phyloP scores from a whole-genome alignment of 805 yeast genomes.

The Starmera quercuum region DNA sequence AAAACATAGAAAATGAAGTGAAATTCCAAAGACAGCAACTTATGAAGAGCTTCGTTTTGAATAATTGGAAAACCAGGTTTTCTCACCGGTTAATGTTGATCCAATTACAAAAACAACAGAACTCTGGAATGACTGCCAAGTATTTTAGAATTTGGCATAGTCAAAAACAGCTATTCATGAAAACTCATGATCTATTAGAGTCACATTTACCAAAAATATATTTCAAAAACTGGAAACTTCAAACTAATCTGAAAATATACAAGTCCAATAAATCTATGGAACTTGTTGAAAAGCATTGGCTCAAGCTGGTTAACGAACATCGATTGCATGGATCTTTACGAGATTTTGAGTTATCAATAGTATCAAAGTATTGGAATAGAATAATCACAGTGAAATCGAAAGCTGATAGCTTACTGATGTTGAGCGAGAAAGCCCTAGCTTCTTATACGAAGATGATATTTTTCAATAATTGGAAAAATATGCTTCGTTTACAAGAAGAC shows the following conservation, averaged over 20 bases:
- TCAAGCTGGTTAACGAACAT: constrained; percentile 7
- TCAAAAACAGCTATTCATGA: background rate
- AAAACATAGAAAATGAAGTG: constrained; percentile 6
- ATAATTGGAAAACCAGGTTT: constrained; percentile 11
- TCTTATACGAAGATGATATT: constrained; percentile 11
- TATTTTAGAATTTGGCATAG: constrained; percentile 8
- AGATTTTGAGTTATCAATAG: background rate
- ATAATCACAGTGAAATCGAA: constrained; percentile 6
- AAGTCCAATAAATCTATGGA: background rate
- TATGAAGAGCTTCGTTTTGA: constrained; percentile 8
- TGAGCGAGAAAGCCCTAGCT: constrained; percentile 8
- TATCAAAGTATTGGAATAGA: constrained; percentile 1
- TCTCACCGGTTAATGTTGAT: constrained; percentile 3
- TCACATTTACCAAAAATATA: background rate
- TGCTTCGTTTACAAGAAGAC: background rate
- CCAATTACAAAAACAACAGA: background rate
- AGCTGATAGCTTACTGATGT: constrained; percentile 4
- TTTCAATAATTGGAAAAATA: constrained; percentile 12
- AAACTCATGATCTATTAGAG: background rate
- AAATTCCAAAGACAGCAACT: constrained; percentile 1
- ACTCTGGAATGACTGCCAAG: background rate
- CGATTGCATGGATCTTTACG: background rate
- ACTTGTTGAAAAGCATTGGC: background rate
- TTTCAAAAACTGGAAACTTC: constrained; percentile 8
- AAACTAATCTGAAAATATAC: background rate